Base-by-base conservation (phyloP, 768 basidiomycete genomes). In the Austroboletus festivus region DNA sequence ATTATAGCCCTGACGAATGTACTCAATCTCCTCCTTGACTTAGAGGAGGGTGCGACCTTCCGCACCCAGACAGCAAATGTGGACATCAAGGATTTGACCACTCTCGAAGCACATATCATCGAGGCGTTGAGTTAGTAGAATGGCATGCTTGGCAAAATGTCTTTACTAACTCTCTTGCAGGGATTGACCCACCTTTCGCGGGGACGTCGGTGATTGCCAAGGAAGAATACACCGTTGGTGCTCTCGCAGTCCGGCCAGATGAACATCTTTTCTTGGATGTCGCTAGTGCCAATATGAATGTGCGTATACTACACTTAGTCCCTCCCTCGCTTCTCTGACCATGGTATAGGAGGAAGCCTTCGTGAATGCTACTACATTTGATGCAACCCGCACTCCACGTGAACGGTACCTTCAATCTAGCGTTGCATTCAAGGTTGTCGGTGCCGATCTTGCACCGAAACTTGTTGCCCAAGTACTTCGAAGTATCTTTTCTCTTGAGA, bases 141-240 rank as follows among this genome's bases (percentile, higher is more conserved):
- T 5, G 48, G 18, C 4, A 10, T 30, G 13, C 39, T 28, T n/a
- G 10, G 28, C 5, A 16, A 11, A 22, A 4, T 40, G 22, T 22
- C 12, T 3, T 33, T 49, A 13, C 47, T 61, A 18, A 62, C 33
- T 12, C 18, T 15, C 23, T 8, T 44, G 9, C 44, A 89, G 86
- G 89, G 45, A 71, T 88, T 42, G 83, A 85, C 38, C 86, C 89
- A 10, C 77, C 83, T 3, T 83, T 90, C 72, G 76, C 74, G 46
- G 87, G 89, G 46, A 77, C 79, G 26, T 82, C 77, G 58, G 85
- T 85, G 43, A 62, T 77, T 47, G 75, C 79, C 0, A 63, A 74
- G 40, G 71, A 71, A 42, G 73, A 81, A 33, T 70, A 74, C 26
- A 56, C 63, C 0, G 56, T 84, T 26, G 73, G 73, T 51, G 70